Evolutionary conservation across 116 monocot genomes (phyloP).

Genomic region (Posidonia oceanica): DNA sequence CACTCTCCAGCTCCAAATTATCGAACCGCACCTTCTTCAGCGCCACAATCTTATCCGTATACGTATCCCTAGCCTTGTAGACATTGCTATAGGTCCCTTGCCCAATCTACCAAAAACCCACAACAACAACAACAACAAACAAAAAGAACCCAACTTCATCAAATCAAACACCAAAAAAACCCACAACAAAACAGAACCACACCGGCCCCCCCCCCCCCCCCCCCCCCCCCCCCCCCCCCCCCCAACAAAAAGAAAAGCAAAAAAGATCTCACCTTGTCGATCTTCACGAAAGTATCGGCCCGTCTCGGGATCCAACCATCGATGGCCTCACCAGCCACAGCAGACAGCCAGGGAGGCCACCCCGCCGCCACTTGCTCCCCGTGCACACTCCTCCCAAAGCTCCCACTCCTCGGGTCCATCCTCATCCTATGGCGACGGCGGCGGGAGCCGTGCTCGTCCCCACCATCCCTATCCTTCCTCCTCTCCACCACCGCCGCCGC

Average conservation of each 20-base stretch:
- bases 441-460: constrained; percentile 1
- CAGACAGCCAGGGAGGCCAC: constrained; percentile 61
- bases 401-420: constrained; percentile 25
- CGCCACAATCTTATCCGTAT: constrained; percentile 61
- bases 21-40: constrained; percentile 90
- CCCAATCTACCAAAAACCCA: constrained; percentile 39
- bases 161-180: not conserved
- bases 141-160: not conserved
- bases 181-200: not conserved
- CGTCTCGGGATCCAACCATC: constrained; percentile 57
- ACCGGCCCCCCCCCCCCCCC: no score
- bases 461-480: not conserved
- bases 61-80: constrained; percentile 58
- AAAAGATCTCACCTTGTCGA: constrained; percentile 30
- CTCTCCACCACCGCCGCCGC: constrained; percentile 1
- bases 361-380: constrained; percentile 65
- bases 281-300: constrained; percentile 61
- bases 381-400: constrained; percentile 12
- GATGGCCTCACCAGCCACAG: constrained; percentile 66
- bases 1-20: constrained; percentile 71
- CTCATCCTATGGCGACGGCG: constrained; percentile 1
- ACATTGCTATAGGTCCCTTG: constrained; percentile 88
- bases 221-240: no score
- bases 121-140: not conserved
- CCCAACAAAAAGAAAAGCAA: not conserved